These are phyloP conservation scores for Eimeria sp. DNA, from an alignment of 169 alveolate genomes.

Conservation along the genomic window DNA sequence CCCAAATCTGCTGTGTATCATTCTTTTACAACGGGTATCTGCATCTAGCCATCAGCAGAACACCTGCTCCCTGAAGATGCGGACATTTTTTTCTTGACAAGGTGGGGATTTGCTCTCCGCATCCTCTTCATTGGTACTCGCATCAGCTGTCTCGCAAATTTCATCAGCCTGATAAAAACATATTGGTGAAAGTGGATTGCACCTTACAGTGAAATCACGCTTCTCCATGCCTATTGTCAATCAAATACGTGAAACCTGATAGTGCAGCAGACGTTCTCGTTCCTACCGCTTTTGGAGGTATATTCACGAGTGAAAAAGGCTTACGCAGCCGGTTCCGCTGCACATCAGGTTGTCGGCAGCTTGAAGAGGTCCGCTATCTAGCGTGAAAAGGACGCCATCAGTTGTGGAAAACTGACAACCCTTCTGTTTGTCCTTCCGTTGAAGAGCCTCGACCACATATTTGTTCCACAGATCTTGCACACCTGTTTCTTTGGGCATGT, in stretches of 20 bases:
- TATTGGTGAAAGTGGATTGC: not conserved
- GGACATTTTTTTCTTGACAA: not conserved
- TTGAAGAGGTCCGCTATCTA: not conserved
- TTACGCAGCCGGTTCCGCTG: not conserved
- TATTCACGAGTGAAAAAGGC: not conserved
- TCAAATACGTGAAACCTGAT: not conserved
- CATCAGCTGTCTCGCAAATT: not conserved
- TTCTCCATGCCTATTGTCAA: not conserved
- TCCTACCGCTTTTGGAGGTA: not conserved
- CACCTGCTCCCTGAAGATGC: not conserved
- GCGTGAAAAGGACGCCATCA: not conserved
- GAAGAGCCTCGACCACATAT: constrained; percentile 54
- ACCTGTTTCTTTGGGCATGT: not conserved
- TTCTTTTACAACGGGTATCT: not conserved
- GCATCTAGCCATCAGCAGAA: not conserved
- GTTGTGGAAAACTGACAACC: constrained; percentile 1
- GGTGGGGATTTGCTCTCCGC: not conserved
- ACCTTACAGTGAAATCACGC: not conserved
- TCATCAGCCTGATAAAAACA: not conserved
- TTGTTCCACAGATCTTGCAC: constrained; percentile 49
- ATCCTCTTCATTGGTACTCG: not conserved
- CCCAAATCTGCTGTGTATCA: not conserved
- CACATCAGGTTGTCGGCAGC: not conserved
- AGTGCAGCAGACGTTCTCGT: not conserved
- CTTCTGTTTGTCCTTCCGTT: not conserved